Conservation (phyloP, 2,329 filamentous ascomycete species). For the Sarocladium oryzae region DNA sequence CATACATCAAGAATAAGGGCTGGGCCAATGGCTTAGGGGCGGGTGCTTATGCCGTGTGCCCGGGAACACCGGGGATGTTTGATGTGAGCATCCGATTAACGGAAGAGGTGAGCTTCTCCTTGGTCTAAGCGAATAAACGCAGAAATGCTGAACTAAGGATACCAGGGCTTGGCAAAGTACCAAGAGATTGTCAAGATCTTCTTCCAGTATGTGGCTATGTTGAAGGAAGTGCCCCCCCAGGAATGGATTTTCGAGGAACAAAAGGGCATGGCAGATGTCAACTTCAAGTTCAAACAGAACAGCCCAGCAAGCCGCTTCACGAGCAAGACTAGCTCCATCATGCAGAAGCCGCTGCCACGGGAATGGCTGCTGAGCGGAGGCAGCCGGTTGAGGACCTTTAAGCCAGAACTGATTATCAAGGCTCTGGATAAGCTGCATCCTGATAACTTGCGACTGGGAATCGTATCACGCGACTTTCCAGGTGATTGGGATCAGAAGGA, state of each 20-base stretch:
- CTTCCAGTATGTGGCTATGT: conserved; percentile 86
- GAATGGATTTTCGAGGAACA: conserved; percentile 94
- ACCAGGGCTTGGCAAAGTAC: conserved; percentile 69
- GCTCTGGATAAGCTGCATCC: conserved; percentile 69
- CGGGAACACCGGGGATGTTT: conserved; percentile 71
- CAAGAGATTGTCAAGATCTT: conserved; percentile 74
- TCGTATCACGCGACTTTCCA: conserved; percentile 78
- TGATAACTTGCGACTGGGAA: conserved; percentile 81
- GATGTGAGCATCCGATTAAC: conserved; percentile 74
- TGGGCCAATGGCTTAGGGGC: conserved; percentile 82
- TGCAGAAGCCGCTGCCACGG: conserved; percentile 85
- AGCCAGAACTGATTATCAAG: conserved; percentile 67
- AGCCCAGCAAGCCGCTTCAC: conserved; percentile 84
- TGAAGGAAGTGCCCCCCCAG: conserved; percentile 72
- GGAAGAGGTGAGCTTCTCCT: conserved; percentile 55
- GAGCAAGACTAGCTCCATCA: conserved; percentile 74
- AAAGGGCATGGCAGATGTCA: conserved; percentile 82
- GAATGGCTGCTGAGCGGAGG: conserved; percentile 83
- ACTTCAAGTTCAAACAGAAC: conserved; percentile 94
- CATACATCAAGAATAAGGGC: conserved; percentile 82
- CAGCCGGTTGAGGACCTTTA: conserved; percentile 70
- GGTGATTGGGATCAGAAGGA: conserved; percentile 83
- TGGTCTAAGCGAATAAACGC: neutral
- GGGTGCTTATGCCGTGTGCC: conserved; percentile 68
- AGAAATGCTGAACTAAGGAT: conserved; percentile 12